Percentiles rank a stretch among this genome's conserved stretches.
phyloP scores from a whole-genome alignment of 441 rosid genomes.

The Viola pubescens region DNA sequence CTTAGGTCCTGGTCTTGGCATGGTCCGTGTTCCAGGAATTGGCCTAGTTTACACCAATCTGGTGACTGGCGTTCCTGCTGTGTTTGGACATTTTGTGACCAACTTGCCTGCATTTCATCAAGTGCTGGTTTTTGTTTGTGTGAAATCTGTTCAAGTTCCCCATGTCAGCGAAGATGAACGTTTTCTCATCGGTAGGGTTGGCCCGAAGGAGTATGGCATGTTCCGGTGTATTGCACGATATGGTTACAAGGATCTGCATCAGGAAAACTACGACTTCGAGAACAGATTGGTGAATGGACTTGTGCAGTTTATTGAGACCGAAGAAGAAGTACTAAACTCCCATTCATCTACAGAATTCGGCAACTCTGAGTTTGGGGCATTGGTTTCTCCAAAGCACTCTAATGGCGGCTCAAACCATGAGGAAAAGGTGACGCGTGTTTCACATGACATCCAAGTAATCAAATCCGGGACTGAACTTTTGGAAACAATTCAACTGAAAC shows the following conservation, averaged over 20 bases:
- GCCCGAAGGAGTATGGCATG: slow-evolving; percentile 55
- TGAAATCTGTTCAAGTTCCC: slow-evolving; percentile 59
- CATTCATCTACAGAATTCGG: slow-evolving; percentile 11
- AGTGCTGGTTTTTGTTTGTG: slow-evolving; percentile 56
- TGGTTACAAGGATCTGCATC: slow-evolving; percentile 56
- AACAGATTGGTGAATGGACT: slow-evolving; percentile 42
- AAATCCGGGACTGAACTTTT: slow-evolving; percentile 9
- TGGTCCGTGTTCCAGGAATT: slow-evolving; percentile 64
- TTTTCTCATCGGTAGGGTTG: slow-evolving; percentile 43
- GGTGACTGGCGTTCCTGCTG: slow-evolving; percentile 53
- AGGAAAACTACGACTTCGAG: slow-evolving; percentile 60
- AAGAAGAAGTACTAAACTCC: slow-evolving; percentile 16
- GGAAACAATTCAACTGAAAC: slow-evolving; percentile 20
- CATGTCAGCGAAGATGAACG: slow-evolving; percentile 37
- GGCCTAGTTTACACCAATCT: slow-evolving; percentile 48
- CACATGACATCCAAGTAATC: slow-evolving; percentile 6
- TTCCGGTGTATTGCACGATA: slow-evolving; percentile 58
- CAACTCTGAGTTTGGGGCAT: slow-evolving; percentile 10
- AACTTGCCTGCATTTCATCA: slow-evolving; percentile 62
- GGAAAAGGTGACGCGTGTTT: slow-evolving; percentile 9
- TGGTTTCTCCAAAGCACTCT: slow-evolving; percentile 11
- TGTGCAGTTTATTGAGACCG: slow-evolving; percentile 39
- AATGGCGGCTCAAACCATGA: slow-evolving; percentile 1
- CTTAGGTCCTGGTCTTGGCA: slow-evolving; percentile 55
- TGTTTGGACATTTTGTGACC: slow-evolving; percentile 65